These are phyloP conservation scores for Ambrosia trifida DNA, from an alignment of 129 eudicot genomes.

Conservation along the genomic window DNA sequence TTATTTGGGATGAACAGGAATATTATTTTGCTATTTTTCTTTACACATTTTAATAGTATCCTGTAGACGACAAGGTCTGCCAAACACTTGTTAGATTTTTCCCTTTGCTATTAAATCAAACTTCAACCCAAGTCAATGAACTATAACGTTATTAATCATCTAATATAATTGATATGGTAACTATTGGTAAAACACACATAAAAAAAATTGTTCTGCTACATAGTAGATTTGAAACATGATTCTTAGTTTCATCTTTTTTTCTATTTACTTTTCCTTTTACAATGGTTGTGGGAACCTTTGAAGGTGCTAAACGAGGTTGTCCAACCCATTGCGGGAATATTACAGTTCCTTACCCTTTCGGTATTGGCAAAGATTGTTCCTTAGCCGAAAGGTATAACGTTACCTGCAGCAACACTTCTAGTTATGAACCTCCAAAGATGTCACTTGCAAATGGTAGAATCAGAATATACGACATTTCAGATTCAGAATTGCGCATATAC, in stretches of 20 bases:
- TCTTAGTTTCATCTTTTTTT: background rate
- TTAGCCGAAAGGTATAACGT: background rate
- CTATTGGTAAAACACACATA: background rate
- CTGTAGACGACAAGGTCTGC: background rate
- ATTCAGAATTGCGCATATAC: background rate
- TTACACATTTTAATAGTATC: background rate
- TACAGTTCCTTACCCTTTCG: slow-evolving; percentile 3
- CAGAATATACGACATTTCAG: background rate
- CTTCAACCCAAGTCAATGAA: background rate
- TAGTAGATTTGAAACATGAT: background rate
- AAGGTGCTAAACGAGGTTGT: background rate
- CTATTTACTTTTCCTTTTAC: background rate
- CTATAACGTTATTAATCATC: background rate
- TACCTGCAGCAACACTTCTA: background rate
- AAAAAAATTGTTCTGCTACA: background rate
- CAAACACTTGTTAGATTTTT: background rate
- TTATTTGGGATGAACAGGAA: no score
- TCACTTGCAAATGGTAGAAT: background rate
- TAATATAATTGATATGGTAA: background rate
- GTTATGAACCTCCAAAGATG: background rate
- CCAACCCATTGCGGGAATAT: background rate
- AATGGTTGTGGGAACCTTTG: background rate
- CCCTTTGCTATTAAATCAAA: background rate
- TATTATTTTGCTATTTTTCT: background rate
- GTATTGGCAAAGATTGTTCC: background rate